Evolutionary conservation across 2,329 filamentous ascomycete genomes (phyloP).

Genomic region (Alternaria panax): DNA sequence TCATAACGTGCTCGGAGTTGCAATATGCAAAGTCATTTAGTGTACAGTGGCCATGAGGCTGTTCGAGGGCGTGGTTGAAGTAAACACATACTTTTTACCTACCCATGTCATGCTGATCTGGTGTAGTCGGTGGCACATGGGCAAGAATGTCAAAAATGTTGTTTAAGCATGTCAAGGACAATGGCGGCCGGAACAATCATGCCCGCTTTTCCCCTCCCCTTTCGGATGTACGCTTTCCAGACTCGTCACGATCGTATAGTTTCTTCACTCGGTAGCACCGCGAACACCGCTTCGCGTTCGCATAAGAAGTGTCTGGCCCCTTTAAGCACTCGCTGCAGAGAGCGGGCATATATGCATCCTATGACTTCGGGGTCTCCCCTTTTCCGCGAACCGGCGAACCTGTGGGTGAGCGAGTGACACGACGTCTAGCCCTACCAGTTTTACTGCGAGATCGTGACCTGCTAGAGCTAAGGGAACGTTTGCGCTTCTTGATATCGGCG

Average conservation of each 20-base stretch:
- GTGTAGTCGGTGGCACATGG: neutral
- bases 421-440: conserved; percentile 25
- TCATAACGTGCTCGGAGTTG: neutral
- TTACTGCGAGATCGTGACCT: conserved; percentile 40
- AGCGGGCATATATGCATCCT: conserved; percentile 11
- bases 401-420: conserved; percentile 28
- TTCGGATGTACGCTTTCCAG: neutral
- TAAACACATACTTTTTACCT: neutral
- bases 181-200: neutral
- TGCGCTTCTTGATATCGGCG: conserved; percentile 60
- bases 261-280: neutral
- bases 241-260: neutral
- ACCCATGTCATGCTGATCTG: neutral
- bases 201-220: neutral
- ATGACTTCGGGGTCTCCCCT: conserved; percentile 13
- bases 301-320: neutral
- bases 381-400: conserved; percentile 23
- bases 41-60: neutral
- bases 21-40: neutral
- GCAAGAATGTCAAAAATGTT: neutral
- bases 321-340: neutral
- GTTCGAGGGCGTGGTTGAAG: neutral
- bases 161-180: neutral
- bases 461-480: conserved; percentile 53
- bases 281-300: neutral